Conservation (phyloP, 345 rosid genomes). For the Moricandia arvensis region DNA sequence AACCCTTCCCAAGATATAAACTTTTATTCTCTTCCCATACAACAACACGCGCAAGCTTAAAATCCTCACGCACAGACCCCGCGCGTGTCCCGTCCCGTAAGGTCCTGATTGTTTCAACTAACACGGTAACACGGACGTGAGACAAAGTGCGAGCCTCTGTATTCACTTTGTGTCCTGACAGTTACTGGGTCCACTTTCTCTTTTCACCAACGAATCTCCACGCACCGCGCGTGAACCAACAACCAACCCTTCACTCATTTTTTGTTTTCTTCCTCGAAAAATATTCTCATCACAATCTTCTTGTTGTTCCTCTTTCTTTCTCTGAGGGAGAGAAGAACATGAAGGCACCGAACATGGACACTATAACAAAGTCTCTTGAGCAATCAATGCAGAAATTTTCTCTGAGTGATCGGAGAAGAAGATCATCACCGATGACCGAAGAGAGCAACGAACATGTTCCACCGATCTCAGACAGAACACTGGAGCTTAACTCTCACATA, state of each 20-base stretch:
- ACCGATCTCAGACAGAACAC: conserved; percentile 48
- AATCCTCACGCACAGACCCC: conserved; percentile 12
- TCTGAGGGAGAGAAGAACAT: conserved; percentile 24
- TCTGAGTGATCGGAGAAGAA: conserved; percentile 42
- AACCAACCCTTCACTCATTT: neutral
- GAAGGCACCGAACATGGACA: conserved; percentile 75
- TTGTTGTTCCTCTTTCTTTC: conserved; percentile 27
- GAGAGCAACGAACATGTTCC: conserved; percentile 34
- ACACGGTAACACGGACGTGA: conserved; percentile 23
- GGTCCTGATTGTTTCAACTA: neutral
- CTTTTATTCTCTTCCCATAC: conserved; percentile 18
- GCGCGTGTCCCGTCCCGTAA: conserved; percentile 13
- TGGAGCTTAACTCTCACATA: conserved; percentile 88
- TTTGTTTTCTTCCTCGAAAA: conserved; percentile 6
- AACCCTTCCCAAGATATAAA: conserved; percentile 33
- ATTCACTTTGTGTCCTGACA: conserved; percentile 40
- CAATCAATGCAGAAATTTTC: conserved; percentile 75
- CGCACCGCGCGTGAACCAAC: conserved; percentile 39
- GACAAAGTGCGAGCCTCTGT: conserved; percentile 52
- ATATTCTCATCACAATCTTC: conserved; percentile 25
- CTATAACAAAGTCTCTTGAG: conserved; percentile 71
- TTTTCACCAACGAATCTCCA: conserved; percentile 24
- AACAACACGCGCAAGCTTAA: conserved; percentile 13
- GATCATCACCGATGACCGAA: conserved; percentile 50
- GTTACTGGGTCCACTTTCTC: conserved; percentile 44